Base-by-base conservation (phyloP, 2,329 filamentous ascomycete genomes). In the Aureobasidium zeae region DNA sequence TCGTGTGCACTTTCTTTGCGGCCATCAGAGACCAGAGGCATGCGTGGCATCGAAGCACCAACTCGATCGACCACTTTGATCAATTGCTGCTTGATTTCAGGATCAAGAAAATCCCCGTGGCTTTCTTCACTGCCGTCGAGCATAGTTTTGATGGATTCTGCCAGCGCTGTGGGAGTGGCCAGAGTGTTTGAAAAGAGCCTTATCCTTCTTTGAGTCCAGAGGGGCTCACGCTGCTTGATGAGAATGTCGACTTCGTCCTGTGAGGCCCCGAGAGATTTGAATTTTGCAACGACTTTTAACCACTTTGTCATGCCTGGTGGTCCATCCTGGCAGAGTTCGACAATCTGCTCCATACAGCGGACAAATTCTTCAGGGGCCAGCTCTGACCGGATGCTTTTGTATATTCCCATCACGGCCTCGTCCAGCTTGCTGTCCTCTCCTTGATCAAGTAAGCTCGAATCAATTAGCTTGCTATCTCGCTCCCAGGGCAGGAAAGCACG, bases 101-200 rank as follows among this genome's bases (percentile, higher is more conserved):
- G 22, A 6, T 34, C 21, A 7, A 43, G 30, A 11, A 33, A 30
- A 6, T 10, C 8, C 6, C 39, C 30, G 21, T 43, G 13, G 19
- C 5, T 11, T 9, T 30, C 20, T 16, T 43, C 39, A 13, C 29
- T 34, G 15, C 26, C 29, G 12, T 12, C 26, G 9, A 43, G 5
- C 29, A 43, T 43, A 3, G 21, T 28, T 11, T 30, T 29, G 13
- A 43, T 43, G 2, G 30, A 29, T 6, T 43, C 39, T 4, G 30
- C 39, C 15, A 43, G n/a, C n/a, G 39, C 39, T 28, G 16, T 43
- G 10, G 30, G 30, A 13, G 39, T 33, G 5, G 11, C 29, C 9
- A 43, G n/a, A n/a, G 22, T 33, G 7, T 5, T 21, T 11, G 30
- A 34, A 2, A 30, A 12, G 34, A 33, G 29, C 10, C 21, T 13